These are phyloP conservation scores for Diplodia scrobiculata DNA, from an alignment of 2,329 filamentous ascomycete species.

Conservation along the genomic window DNA sequence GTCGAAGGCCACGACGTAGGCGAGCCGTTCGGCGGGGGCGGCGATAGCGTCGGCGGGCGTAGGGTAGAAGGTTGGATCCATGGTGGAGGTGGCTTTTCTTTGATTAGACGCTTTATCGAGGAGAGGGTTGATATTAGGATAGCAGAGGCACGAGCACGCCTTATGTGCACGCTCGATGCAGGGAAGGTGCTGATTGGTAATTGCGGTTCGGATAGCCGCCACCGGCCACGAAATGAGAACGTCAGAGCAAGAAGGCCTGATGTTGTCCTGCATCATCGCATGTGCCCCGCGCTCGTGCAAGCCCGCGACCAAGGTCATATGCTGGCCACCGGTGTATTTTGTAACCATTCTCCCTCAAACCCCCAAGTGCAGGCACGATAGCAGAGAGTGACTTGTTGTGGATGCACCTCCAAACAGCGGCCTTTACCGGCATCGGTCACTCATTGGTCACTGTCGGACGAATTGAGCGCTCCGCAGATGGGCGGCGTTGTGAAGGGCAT, in stretches of 20 bases:
- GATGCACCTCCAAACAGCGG: no score
- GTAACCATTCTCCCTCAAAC: background rate
- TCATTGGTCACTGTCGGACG: background rate
- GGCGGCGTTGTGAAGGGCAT: background rate
- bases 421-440: no score
- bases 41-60: conserved; percentile 8
- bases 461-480: background rate
- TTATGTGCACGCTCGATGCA: background rate
- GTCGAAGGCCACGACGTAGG: conserved; percentile 5
- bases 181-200: background rate
- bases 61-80: conserved; percentile 13
- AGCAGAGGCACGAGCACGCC: background rate
- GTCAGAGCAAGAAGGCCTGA: background rate
- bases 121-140: background rate
- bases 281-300: background rate
- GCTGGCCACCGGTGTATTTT: no score
- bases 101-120: background rate
- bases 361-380: no score
- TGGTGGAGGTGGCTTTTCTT: background rate
- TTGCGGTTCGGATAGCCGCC: background rate
- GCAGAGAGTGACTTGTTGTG: no score
- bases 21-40: conserved; percentile 3
- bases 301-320: no score
- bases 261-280: background rate
- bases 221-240: background rate